These are phyloP conservation scores for Limnomonas spitsbergensis DNA, from an alignment of 139 green algal species.

Conservation along the genomic window DNA sequence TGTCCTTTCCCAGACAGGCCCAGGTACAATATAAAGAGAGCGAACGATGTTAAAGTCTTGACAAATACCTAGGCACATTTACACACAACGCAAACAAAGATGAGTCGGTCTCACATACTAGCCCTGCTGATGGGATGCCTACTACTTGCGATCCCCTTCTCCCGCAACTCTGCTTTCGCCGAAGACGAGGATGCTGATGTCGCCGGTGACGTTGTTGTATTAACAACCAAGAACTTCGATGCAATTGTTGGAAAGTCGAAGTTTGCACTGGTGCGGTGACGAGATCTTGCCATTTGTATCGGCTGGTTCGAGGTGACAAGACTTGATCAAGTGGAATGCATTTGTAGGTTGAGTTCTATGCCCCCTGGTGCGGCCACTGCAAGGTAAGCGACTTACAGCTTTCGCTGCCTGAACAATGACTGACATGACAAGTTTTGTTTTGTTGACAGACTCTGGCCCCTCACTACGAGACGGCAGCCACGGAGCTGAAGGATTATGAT, in stretches of 20 bases:
- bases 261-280: slow-evolving; percentile 65
- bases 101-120: background rate
- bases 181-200: slow-evolving; percentile 36
- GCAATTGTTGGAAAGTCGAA: slow-evolving; percentile 49
- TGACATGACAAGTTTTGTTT: background rate
- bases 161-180: background rate
- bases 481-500: slow-evolving; percentile 54
- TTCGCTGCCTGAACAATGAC: background rate
- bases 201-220: slow-evolving; percentile 57
- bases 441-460: slow-evolving; percentile 65
- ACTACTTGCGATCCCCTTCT: background rate
- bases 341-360: slow-evolving; percentile 33
- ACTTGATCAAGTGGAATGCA: too few species aligned
- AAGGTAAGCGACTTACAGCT: slow-evolving; percentile 21
- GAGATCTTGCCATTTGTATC: too few species aligned
- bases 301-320: too few species aligned
- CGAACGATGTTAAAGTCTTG: too few species aligned
- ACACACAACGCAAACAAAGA: too few species aligned
- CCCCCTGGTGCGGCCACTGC: slow-evolving; percentile 40
- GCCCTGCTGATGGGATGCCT: background rate
- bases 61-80: too few species aligned
- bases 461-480: slow-evolving; percentile 71
- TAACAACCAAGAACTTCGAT: slow-evolving; percentile 71
- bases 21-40: too few species aligned
- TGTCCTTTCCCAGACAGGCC: too few species aligned